Evolutionary conservation across 139 green algal genomes (phyloP).

Genomic region (Ostreobium quekettii): DNA sequence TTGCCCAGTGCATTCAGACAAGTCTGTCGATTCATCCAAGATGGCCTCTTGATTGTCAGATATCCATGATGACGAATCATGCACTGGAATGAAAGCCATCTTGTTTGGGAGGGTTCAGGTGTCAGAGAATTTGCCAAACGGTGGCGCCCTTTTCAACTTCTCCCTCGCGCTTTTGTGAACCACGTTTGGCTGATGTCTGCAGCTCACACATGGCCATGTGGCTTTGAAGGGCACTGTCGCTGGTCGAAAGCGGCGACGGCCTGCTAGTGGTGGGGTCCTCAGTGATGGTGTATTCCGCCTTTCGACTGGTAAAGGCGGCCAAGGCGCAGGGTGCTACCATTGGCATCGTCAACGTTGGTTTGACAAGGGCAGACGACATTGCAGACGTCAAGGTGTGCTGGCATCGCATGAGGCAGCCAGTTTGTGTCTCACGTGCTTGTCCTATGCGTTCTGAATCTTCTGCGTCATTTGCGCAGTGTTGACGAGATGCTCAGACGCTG

Average conservation of each 20-base stretch:
- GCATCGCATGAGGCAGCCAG: background rate
- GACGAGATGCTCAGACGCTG: background rate
- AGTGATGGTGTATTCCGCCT: conserved; percentile 68
- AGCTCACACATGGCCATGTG: no score
- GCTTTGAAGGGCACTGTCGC: conserved; percentile 1
- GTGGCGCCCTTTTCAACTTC: no score
- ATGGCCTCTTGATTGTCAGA: no score
- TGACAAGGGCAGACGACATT: conserved; percentile 66
- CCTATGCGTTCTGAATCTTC: background rate
- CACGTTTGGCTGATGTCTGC: no score
- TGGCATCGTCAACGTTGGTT: conserved; percentile 57
- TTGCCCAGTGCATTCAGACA: no score
- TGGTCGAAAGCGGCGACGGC: conserved; percentile 20
- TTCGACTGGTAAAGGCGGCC: conserved; percentile 63
- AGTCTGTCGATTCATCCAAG: no score
- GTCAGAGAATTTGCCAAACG: no score
- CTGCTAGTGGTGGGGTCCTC: conserved; percentile 61
- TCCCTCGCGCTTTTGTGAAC: no score
- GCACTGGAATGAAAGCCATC: no score
- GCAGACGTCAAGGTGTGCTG: conserved; percentile 42
- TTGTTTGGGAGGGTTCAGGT: no score
- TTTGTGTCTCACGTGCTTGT: background rate
- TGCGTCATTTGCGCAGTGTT: background rate
- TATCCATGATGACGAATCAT: no score
- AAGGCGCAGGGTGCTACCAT: conserved; percentile 42